Evolutionary conservation across 306 rosid species (phyloP).

Genomic region (Lathyrus oleraceus): DNA sequence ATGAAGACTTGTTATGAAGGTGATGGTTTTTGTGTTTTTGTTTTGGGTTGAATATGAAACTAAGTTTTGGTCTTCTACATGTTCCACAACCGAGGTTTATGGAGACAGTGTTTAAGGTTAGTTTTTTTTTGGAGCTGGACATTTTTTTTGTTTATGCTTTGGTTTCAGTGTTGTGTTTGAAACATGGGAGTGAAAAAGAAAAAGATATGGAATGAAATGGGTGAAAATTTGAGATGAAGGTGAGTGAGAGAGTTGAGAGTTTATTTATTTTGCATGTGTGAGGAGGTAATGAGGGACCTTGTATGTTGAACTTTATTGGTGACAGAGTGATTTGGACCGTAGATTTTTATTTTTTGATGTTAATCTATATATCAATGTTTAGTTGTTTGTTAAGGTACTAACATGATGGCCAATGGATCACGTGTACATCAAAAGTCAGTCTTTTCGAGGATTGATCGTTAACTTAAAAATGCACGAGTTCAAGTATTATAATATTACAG

Average conservation of each 20-base stretch:
- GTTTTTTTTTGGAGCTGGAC: conserved; percentile 56
- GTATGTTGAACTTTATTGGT: conserved; percentile 33
- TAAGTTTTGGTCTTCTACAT: conserved; percentile 61
- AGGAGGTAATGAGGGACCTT: conserved; percentile 36
- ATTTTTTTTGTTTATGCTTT: conserved; percentile 34
- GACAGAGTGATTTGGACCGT: conserved; percentile 41
- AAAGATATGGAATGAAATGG: conserved; percentile 1
- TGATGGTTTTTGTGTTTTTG: conserved; percentile 43
- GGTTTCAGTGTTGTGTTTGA: conserved; percentile 16
- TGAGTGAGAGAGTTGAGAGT: background rate
- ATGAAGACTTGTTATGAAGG: conserved; percentile 22
- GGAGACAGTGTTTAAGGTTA: conserved; percentile 49
- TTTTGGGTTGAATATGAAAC: conserved; percentile 50
- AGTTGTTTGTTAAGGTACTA: background rate
- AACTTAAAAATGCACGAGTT: too few species aligned
- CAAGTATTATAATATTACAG: too few species aligned
- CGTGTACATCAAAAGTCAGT: background rate
- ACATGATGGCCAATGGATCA: background rate
- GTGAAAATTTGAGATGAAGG: background rate
- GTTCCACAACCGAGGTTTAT: conserved; percentile 67
- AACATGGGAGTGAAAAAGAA: background rate
- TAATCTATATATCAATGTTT: background rate
- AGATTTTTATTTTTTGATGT: background rate
- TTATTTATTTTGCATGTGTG: conserved; percentile 32
- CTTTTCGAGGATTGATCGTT: background rate